phyloP scores from a whole-genome alignment of 768 basidiomycete genomes.

The Panellus pusillus region DNA sequence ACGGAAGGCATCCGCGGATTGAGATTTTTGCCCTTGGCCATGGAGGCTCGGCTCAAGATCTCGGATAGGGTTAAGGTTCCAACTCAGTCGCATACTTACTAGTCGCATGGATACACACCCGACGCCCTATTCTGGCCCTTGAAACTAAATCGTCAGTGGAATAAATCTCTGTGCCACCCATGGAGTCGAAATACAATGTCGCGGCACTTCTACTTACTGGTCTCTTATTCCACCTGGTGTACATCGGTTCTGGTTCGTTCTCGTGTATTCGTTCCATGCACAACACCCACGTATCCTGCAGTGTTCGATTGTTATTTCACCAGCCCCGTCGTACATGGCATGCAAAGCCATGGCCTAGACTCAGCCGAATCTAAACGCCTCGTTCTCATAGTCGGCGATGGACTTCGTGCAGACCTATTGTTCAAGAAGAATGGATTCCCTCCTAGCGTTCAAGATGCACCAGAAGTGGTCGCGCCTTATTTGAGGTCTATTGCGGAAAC shows the following conservation, averaged over 20 bases:
- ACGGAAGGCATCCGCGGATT: conserved; percentile 96
- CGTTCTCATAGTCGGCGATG: conserved; percentile 82
- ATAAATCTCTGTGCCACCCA: conserved; percentile 9
- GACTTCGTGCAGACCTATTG: conserved; percentile 78
- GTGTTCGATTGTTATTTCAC: conserved; percentile 87
- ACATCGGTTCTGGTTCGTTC: conserved; percentile 54
- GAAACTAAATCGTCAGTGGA: too few species aligned
- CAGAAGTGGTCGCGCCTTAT: conserved; percentile 70
- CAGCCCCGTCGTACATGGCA: conserved; percentile 78
- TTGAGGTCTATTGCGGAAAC: conserved; percentile 64
- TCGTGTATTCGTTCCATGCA: background rate
- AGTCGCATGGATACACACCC: too few species aligned
- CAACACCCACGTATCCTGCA: background rate
- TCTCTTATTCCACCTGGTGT: conserved; percentile 72
- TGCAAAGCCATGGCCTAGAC: conserved; percentile 53
- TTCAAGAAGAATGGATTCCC: conserved; percentile 65
- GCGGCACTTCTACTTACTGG: conserved; percentile 58
- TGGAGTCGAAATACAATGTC: conserved; percentile 35
- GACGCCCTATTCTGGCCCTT: background rate
- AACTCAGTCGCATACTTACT: too few species aligned
- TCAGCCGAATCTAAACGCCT: conserved; percentile 64
- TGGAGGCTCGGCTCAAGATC: conserved; percentile 28
- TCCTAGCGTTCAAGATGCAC: conserved; percentile 44
- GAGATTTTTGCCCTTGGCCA: conserved; percentile 82
- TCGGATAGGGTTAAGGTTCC: too few species aligned